phyloP scores from a whole-genome alignment of 1,284 basidiomycete species.

The Neolentinus lepideus region DNA sequence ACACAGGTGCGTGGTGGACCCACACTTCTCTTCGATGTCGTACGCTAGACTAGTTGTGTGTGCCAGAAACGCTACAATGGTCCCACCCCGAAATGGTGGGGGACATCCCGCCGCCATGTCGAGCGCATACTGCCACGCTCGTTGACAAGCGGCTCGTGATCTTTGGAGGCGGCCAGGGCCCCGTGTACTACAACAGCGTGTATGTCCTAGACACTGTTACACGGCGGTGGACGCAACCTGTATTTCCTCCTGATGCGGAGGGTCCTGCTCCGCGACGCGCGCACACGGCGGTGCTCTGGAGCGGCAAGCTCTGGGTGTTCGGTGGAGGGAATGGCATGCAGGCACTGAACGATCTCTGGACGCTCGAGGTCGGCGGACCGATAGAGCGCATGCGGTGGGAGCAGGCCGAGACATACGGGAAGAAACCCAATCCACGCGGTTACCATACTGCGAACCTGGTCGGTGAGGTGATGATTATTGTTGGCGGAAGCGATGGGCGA shows the following conservation, averaged over 20 bases:
- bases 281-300: conserved; percentile 78
- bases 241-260: conserved; percentile 26
- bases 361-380: conserved; percentile 56
- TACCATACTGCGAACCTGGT: conserved; percentile 90
- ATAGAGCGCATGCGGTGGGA: conserved; percentile 59
- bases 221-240: conserved; percentile 58
- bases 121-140: conserved; percentile 85
- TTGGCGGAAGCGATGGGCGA: conserved; percentile 76
- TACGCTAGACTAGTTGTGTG: not conserved
- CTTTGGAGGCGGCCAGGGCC: conserved; percentile 83
- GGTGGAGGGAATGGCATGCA: conserved; percentile 88
- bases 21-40: not conserved
- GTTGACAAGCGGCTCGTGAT: conserved; percentile 78
- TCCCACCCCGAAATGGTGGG: conserved; percentile 68
- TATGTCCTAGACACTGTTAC: conserved; percentile 78
- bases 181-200: conserved; percentile 68
- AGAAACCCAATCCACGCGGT: conserved; percentile 65
- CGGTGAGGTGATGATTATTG: conserved; percentile 76
- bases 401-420: conserved; percentile 40
- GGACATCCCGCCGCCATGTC: conserved; percentile 72
- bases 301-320: conserved; percentile 77
- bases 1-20: conserved; percentile 54
- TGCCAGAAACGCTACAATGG: conserved; percentile 86
- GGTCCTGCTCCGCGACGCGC: conserved; percentile 70
- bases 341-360: conserved; percentile 89